Conservation (phyloP, 257 asterid species). For the Anisodus tanguticus region DNA sequence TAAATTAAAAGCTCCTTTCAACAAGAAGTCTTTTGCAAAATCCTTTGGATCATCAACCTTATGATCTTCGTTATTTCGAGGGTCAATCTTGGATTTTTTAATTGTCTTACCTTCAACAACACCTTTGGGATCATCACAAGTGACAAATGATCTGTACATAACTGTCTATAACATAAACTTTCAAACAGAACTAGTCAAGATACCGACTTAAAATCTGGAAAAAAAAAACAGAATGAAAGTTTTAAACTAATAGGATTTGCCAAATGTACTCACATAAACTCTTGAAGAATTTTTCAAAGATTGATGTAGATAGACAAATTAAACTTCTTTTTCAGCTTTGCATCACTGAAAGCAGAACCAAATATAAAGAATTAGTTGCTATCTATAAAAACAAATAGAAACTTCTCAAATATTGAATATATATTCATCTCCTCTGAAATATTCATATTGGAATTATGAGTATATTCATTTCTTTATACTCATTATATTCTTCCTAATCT, state of each 20-base stretch:
- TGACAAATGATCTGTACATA: constrained; percentile 66
- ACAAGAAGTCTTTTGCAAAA: constrained; percentile 58
- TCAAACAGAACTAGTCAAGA: constrained; percentile 44
- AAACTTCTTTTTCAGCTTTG: constrained; percentile 28
- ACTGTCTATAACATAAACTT: constrained; percentile 48
- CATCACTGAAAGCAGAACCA: constrained; percentile 34
- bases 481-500: constrained; percentile 4
- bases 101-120: constrained; percentile 61
- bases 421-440: constrained; percentile 32
- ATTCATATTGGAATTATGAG: constrained; percentile 30
- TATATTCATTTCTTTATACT: neutral
- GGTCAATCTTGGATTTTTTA: constrained; percentile 51
- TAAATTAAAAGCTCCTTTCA: constrained; percentile 70
- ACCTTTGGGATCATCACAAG: constrained; percentile 78
- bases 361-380: constrained; percentile 46
- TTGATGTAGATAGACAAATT: constrained; percentile 27
- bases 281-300: constrained; percentile 34
- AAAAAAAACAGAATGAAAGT: constrained; percentile 32
- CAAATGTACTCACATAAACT: constrained; percentile 36
- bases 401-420: neutral
- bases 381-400: constrained; percentile 36
- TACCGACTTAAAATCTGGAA: constrained; percentile 21
- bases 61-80: constrained; percentile 39
- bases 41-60: constrained; percentile 42
- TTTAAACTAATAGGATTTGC: constrained; percentile 27